A percentile compares a stretch with the other conserved stretches of the same genome.
These are phyloP conservation scores for Begonia fuchsioides DNA, from an alignment of 306 rosid genomes.

Conservation along the genomic window DNA sequence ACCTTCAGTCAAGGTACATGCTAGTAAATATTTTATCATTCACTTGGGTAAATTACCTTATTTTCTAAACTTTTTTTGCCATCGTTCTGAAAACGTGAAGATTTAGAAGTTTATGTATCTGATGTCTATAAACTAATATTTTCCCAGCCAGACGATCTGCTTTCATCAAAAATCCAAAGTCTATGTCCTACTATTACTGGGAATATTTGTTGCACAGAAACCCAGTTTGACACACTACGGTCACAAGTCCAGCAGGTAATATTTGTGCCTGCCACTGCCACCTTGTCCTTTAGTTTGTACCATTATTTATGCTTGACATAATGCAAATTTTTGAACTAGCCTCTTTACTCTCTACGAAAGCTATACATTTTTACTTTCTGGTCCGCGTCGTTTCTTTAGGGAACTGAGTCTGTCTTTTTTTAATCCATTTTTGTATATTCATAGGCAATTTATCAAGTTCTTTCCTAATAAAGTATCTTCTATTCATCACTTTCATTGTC, in stretches of 20 bases:
- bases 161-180: constrained; percentile 92
- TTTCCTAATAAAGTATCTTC: no score
- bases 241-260: constrained; percentile 83
- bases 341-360: no score
- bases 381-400: no score
- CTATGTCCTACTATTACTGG: constrained; percentile 91
- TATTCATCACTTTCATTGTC: no score
- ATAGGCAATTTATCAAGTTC: no score
- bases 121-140: constrained; percentile 9
- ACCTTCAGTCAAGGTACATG: constrained; percentile 67
- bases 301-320: no score
- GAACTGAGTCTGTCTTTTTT: no score
- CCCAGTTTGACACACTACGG: constrained; percentile 73
- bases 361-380: no score
- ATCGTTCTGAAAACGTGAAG: background rate
- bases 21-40: background rate
- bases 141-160: constrained; percentile 83
- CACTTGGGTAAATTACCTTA: background rate
- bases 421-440: no score
- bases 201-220: constrained; percentile 82
- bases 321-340: no score
- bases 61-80: background rate
- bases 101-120: constrained; percentile 9
- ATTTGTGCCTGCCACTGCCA: background rate
- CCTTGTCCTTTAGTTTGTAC: background rate